phyloP scores from a whole-genome alignment of 2,329 filamentous ascomycete genomes.

The Acarospora socialis region DNA sequence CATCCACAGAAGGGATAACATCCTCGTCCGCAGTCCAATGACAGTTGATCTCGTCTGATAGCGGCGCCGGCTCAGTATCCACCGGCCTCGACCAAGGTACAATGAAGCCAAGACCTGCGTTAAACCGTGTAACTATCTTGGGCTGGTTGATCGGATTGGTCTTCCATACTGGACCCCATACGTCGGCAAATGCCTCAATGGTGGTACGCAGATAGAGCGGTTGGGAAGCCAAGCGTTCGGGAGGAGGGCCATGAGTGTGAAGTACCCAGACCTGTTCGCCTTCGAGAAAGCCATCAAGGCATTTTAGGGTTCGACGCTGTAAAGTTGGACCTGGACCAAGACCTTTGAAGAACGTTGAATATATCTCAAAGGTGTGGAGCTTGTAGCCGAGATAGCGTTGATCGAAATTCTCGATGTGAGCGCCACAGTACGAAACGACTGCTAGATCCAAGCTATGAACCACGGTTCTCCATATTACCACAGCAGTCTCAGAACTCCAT shows the following conservation, averaged over 20 bases:
- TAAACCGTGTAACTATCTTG: background rate
- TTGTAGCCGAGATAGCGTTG: background rate
- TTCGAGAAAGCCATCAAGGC: background rate
- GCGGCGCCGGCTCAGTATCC: background rate
- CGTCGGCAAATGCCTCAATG: conserved; percentile 1
- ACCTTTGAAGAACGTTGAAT: background rate
- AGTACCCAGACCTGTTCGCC: background rate
- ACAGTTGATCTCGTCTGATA: background rate
- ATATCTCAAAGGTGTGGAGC: background rate
- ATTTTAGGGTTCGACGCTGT: background rate
- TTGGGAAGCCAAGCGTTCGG: background rate
- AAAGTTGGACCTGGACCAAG: background rate
- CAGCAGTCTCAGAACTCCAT: background rate
- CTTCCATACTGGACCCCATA: background rate
- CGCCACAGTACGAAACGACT: background rate
- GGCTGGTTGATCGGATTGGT: too few species aligned
- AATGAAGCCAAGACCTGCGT: background rate
- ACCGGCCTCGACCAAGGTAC: background rate
- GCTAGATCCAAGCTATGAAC: background rate
- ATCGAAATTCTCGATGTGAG: background rate
- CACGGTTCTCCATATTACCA: background rate
- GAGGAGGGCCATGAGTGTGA: too few species aligned
- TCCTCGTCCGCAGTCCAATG: background rate
- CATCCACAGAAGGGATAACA: too few species aligned
- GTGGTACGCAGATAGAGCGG: background rate